These are phyloP conservation scores for Priceomyces fermenticarens DNA, from an alignment of 805 yeast species.

Conservation along the genomic window DNA sequence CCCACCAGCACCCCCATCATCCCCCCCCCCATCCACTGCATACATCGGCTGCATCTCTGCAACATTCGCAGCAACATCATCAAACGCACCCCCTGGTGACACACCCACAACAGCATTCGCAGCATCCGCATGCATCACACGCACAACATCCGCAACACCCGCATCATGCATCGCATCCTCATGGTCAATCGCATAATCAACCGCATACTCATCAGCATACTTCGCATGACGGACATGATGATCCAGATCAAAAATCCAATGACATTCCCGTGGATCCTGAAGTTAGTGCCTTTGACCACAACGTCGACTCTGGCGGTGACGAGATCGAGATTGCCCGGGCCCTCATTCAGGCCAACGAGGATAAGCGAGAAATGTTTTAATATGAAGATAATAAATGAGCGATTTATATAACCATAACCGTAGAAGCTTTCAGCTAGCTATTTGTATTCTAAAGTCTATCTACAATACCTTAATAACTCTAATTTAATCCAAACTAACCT, in stretches of 20 bases:
- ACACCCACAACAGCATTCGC: no score
- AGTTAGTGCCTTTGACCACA: conserved; percentile 46
- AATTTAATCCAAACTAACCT: no score
- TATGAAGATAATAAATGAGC: no score
- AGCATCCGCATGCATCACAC: no score
- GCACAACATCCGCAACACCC: no score
- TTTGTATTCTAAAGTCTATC: no score
- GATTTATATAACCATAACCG: no score
- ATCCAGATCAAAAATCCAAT: conserved; percentile 10
- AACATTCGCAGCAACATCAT: neutral
- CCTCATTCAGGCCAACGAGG: conserved; percentile 56
- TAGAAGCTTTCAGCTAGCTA: no score
- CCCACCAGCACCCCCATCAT: no score
- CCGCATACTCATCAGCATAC: conserved; percentile 8
- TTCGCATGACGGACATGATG: conserved; percentile 1
- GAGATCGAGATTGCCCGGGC: conserved; percentile 68
- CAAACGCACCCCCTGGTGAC: conserved; percentile 2
- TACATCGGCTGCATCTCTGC: no score
- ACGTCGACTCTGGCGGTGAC: conserved; percentile 42
- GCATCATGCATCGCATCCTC: conserved; percentile 3
- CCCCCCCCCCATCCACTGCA: no score
- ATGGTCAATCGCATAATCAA: conserved; percentile 8
- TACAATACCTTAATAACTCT: no score
- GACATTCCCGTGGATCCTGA: conserved; percentile 59
- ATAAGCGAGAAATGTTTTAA: conserved; percentile 13